Base-by-base conservation (phyloP, 202 grass and related monocot species). In the Eragrostis tef region DNA sequence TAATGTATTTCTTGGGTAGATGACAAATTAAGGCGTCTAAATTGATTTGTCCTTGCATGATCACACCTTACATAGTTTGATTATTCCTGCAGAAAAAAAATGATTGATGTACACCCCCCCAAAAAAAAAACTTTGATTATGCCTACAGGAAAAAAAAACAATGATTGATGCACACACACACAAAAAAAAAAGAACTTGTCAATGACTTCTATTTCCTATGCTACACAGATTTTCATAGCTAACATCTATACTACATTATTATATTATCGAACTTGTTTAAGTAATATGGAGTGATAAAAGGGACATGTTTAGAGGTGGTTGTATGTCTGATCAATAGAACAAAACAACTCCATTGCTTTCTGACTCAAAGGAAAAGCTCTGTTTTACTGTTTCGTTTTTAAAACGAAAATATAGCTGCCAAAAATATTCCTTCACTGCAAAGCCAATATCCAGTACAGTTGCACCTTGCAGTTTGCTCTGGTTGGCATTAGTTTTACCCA, bases 1-100 rank as follows among this genome's bases (percentile, higher is more conserved):
- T 75, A 71, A 75, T 80, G 17, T 41, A 63, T 81, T 81, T 15
- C 70, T 85, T 85, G 63, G 64, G 36, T 75, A 64, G 70, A 81
- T 81, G 36, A 59, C 54, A 76, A 88, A 48, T 58, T 21, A 73
- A 61, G 24, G 36, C 21, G 21, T 48, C 71, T 22, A 52, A 44
- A 31, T 70, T 64, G 46, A 58, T 48, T 66, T 80, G 39, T 60
- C 61, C 60, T 73, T 58, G 47, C 65, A 79, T 78, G 64, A 25
- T 67, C 25, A 67, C 3, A 5, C 39, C 29, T 69, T 70, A 64
- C 62, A 68, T 68, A 68, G 9, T 64, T 22, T 68, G 16, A 48
- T 58, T 48, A 67, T 41, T 39, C 26, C 47, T 34, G 42, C 56
- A 6, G 64, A 53, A 43, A 42, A n/a, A n/a, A n/a, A n/a, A n/a